Base-by-base conservation (phyloP, 371 early-diverging fungal genomes). In the Saksenaea vasiformis region DNA sequence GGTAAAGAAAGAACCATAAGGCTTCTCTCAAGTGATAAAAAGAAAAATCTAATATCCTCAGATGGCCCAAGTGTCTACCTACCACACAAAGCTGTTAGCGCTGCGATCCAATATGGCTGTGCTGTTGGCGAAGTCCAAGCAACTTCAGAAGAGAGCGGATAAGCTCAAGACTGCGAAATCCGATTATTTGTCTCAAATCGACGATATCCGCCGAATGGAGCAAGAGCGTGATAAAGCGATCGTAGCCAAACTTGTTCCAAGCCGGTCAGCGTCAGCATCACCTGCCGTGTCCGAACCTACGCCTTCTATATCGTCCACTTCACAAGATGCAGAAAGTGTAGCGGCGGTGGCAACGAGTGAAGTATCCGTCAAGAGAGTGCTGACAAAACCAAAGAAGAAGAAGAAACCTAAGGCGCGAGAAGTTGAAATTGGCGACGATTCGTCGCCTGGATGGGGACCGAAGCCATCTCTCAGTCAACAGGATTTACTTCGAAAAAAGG, bases 101-200 rank as follows among this genome's bases (percentile, higher is more conserved):
- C 27, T 80, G 17, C 71, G 73, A 34, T 71, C 77, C 36, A 76
- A 73, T 8, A 76, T 80, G 76, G 59, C 72, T 1, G 71, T 73
- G 70, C 54, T 80, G 1, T 41, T 61, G 19, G 74, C 78, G 22
- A 65, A 76, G 28, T 67, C 77, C 3, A 64, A 65, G 13, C 75
- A 77, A 27, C 64, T 80, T 14, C 66, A 68, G 15, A 62, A 59
- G 8, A 61, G 72, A 43, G 77, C 78, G 0, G 64, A 71, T 13
- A 73, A 73, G 31, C 58, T 80, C 1, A 73, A 75, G 36, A 17
- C 41, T 13, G 60, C 67, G 11, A 77, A 77, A 24, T 26, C 63
- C 1, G 64, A 75, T 10, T 72, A 80, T 37, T 28, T 75, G 3
- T 66, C 74, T 1, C 74, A 80, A 41, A 38, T 72, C 15, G 80